Evolutionary conservation across 2,329 filamentous ascomycete genomes (phyloP), one percentile per base, ranked within the genome.

Genomic region (Hypoxylon sp.): DNA sequence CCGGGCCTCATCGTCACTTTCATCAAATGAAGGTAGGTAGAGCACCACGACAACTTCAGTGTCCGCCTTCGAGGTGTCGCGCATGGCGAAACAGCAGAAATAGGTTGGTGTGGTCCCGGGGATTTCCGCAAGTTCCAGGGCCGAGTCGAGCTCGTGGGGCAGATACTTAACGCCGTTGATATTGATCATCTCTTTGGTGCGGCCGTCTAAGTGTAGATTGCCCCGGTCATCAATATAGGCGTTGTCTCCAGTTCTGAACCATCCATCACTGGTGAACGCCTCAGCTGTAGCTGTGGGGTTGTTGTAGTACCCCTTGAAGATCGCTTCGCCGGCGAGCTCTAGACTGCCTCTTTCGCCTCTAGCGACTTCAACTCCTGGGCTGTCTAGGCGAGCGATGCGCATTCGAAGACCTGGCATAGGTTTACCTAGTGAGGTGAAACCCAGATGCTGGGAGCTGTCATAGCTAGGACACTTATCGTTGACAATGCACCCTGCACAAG

Each of bases 301-400:
- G 54, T 82, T 81, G 84, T 87, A 91, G 74, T 92, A 92, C 2
- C 86, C 85, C 64, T 87, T 85, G 82, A 91, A 91, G 8, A 92
- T 81, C 46, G 89, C 88, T 0, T 85, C 84, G 1, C 84, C 88
- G 4, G 82, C 82, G 1, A 91, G 80, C 82, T 87, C 88, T 13
- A 92, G 80, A 75, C 90, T 85, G 1, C 90, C 89, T 7, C 82
- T 75, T 27, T 78, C 72, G 29, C 75, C 75, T 11, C 62, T 19
- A 7, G 19, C 31, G 2, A 64, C 71, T 68, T 17, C 57, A 31
- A 7, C 65, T 60, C 10, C 68, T 67, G 15, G n/a, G 35, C 60
- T 35, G 67, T 74, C 60, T n/a, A 56, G n/a, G n/a, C 57, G 57
- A 31, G 58, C 39, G 39, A 85, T 65, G 5, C 62, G 56, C 48